Evolutionary conservation across 2,329 filamentous ascomycete genomes (phyloP), one percentile per base, ranked within the genome.

Genomic region (Parascedosporium putredinis): DNA sequence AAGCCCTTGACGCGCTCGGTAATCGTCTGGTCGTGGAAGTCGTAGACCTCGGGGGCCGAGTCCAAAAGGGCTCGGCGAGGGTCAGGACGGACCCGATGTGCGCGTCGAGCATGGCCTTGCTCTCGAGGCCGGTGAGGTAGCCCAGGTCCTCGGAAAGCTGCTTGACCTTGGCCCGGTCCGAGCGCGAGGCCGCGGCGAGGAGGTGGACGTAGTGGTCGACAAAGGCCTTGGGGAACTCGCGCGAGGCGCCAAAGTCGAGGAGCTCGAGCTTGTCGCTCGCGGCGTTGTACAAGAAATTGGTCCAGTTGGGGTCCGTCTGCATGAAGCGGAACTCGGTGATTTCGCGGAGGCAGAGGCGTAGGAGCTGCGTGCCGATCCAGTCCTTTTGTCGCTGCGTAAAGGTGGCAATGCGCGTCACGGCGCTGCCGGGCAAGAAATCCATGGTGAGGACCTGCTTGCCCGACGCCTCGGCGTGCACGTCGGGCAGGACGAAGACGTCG

Each of bases 261-360:
- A 98, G 78, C 65, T 95, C 90, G 12, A 98, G 82, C 60, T 81
- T 85, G 58, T 81, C 71, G 3, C 75, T 80, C 18, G 71, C 58
- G 1, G 81, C 71, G 59, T 97, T 93, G 73, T 88, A 98, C 18
- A 97, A 75, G 66, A 98, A 98, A 67, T 98, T 98, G 29, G 91
- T 97, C 93, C 93, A 98, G 72, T 98, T 98, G 36, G 93, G 93
- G 62, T 98, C 93, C 4, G 93, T 98, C 69, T 98, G 93, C 93
- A 98, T 98, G 71, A 95, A 97, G 53, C 76, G 83, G 78, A 96
- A 97, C 66, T 95, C 88, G 55, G 84, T 84, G 58, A 97, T 91
- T 68, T 97, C 93, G 52, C 90, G 84, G 34, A 97, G 76, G 62
- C 89, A 97, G 9, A 98, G 81, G 3, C 89, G 86, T 48, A 97